Evolutionary conservation across 2,329 filamentous ascomycete species (phyloP), one percentile per base, ranked within the genome.

Genomic region (Ramularia endophylla): DNA sequence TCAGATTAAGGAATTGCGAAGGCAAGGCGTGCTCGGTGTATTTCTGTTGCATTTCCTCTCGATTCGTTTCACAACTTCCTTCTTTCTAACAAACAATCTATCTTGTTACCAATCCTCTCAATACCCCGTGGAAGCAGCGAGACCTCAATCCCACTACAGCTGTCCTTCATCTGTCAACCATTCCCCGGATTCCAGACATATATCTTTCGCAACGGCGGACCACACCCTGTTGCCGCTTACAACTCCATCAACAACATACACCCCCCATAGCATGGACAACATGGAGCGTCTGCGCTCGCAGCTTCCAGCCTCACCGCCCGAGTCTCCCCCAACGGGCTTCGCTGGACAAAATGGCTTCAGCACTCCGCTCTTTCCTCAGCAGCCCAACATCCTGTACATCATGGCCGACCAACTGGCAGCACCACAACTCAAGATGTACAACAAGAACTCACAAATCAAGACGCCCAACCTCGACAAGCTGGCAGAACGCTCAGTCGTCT

Each of bases 341-440:
- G 49, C 51, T n/a, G 61, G 61, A 38, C 60, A 63, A 46, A 59
- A 61, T 59, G 60, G 61, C 51, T 61, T 62, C 53, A 63, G 60
- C 51, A 64, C 60, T 16, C 61, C 61, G 18, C 54, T 62, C 22
- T 62, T 65, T 44, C 57, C 58, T 2, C 52, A 56, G 36, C 75
- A 74, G 61, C 84, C 84, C 47, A 89, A 89, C 65, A 85, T 90
- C 53, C 73, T 89, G 34, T 95, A 92, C 72, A 94, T 95, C 69
- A 95, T 95, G 88, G 89, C 89, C 40, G 89, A 95, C 67, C 89
- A 95, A 70, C 80, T 95, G 64, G 85, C 89, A 13, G 89, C 89
- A 19, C 89, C 89, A 13, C 77, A 89, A 54, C 78, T 95, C 54
- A 90, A 88, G 70, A 90, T 95, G 71, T 88, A 95, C 72, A 89